A percentile compares a stretch with the other conserved stretches of the same genome.
These are phyloP conservation scores for Calonectria fujianensis DNA, from an alignment of 2,329 filamentous ascomycete genomes.

Conservation along the genomic window DNA sequence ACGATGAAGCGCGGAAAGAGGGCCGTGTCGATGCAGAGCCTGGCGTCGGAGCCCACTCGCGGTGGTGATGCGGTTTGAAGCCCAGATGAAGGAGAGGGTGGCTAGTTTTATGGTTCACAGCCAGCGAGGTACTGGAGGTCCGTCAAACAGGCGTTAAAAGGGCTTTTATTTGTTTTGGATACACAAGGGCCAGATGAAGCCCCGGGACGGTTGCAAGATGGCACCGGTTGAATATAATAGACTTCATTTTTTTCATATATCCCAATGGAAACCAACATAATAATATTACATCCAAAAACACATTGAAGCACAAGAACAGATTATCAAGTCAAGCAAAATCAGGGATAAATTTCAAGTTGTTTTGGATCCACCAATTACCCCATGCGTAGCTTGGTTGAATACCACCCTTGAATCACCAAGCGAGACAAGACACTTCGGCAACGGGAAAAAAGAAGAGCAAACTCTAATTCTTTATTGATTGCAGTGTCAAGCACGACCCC, in stretches of 20 bases:
- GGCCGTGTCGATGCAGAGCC: conserved; percentile 43
- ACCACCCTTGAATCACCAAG: not conserved
- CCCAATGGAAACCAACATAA: not conserved
- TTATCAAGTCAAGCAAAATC: not conserved
- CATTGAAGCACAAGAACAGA: not conserved
- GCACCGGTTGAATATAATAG: not conserved
- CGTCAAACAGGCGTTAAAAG: not conserved
- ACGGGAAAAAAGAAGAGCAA: not conserved
- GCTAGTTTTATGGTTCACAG: not conserved
- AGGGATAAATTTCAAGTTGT: not conserved
- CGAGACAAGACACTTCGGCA: not conserved
- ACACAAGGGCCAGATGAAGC: not conserved
- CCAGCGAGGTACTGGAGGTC: not conserved
- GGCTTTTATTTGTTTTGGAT: not conserved
- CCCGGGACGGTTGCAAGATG: not conserved
- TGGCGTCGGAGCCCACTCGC: not conserved
- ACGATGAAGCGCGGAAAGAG: conserved; percentile 28
- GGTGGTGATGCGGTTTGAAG: not conserved
- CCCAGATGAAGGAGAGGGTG: not conserved
- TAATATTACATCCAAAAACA: not conserved
- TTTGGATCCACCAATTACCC: not conserved
- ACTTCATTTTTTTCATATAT: too few relatives aligned
- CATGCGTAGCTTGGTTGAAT: not conserved
- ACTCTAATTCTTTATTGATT: not conserved
- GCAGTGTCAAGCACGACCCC: not conserved